Base-by-base conservation (phyloP, 345 rosid genomes). In the Sisymbrium altissimum region DNA sequence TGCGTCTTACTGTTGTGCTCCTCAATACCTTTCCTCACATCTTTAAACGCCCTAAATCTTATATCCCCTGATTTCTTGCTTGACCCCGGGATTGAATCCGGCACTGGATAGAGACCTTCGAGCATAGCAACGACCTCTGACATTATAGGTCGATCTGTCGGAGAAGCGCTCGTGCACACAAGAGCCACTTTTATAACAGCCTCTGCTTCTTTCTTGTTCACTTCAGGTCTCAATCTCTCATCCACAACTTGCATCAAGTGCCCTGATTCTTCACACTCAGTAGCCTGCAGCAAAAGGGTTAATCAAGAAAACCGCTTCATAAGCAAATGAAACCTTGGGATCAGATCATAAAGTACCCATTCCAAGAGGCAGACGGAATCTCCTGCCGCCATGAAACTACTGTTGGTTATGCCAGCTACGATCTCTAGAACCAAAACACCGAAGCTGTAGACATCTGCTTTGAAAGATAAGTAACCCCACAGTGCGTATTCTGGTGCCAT, bases 401-500 rank as follows among this genome's bases (percentile, higher is more conserved):
- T 80, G 70, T 83, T 86, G 77, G 48, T 81, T 69, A 83, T 73
- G 54, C 92, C 89, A 40, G 81, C 75, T 9, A 83, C 84, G 14
- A 86, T 79, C 79, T 88, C 92, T 67, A 86, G 57, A 40, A 81
- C 82, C 72, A 88, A 84, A 44, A 85, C 71, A 6, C 92, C 89
- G 13, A 80, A 88, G 68, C 89, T 88, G 40, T 88, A 88, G 12
- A 88, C 88, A 75, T 88, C 89, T 55, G 88, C 89, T 73, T 88
- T 88, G 70, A 81, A 78, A 17, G 80, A 77, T 41, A 88, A 74
- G 67, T 84, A 73, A 64, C 92, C 89, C 89, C 89, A 83, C 13
- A 86, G 41, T 64, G 89, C 92, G 45, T 86, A 88, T 66, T 88
- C 88, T 14, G 89, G 92, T 54, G 92, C 86, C 88, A 88, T 88